Base-by-base conservation (phyloP, 140 eudicot genomes). In the Stevia rebaudiana region DNA sequence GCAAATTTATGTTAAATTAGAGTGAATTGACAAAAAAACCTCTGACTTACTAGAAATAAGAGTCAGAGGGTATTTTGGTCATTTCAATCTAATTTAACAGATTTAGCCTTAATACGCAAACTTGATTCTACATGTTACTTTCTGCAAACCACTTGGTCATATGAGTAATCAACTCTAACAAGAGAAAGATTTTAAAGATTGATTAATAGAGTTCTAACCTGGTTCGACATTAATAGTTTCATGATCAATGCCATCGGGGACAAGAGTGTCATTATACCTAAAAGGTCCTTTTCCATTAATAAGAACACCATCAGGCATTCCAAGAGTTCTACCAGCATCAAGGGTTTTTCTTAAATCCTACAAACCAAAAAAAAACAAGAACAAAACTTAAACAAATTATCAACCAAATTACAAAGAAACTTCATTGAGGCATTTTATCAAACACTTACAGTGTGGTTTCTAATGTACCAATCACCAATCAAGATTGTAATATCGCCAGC, bases 291-390 rank as follows among this genome's bases (percentile, higher is more conserved):
- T 90, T 61, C 95, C 97, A 52, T 90, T 90, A 17, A 90, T 86
- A 63, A 90, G 81, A 75, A 89, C 97, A 54, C 97, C 97, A 81
- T 89, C 95, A 5, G 97, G 97, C 95, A 86, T 89, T 67, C 97
- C 95, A 54, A 90, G 95, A 67, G 78, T 73, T 58, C 61, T 81
- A 16, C 97, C 97, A 50, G 75, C 81, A 68, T 86, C 77, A 59
- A 90, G 95, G 63, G 86, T 41, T 57, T 70, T 83, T 79, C 97
- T 86, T 69, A 90, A 70, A 67, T 78, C 89, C 97, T 90, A 52
- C 13, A 79, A 43, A 35, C 40, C 30, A 44, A 7, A 42, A 71
- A 72, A 54, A 5, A 24, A n/a, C 3, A 28, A 39, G 3, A 1
- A 18, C 10, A 48, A 37, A 2, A 5, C 2, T 22, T 19, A 40